Percentiles rank a stretch among this genome's conserved stretches.
These are phyloP conservation scores for Rhododendron griersonianum DNA, from an alignment of 148 eudicot genomes.

Conservation along the genomic window DNA sequence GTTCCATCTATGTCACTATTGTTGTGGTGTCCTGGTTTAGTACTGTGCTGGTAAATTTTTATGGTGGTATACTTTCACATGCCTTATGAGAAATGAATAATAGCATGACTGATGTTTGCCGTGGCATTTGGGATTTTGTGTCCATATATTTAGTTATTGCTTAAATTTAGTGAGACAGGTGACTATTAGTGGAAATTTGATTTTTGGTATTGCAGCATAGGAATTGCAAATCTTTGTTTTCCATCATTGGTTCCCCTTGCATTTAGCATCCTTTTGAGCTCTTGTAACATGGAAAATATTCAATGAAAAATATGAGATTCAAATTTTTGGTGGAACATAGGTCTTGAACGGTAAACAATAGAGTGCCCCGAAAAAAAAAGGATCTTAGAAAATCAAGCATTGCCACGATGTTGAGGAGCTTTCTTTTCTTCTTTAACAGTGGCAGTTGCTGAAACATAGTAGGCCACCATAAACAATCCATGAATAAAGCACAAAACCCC, in stretches of 20 bases:
- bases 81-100: not conserved
- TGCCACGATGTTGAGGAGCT: constrained; percentile 14
- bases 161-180: not conserved
- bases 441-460: constrained; percentile 45
- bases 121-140: not conserved
- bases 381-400: not conserved
- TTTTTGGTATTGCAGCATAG: not conserved
- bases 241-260: not conserved
- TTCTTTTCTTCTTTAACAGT: constrained; percentile 16
- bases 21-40: not conserved
- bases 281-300: not conserved
- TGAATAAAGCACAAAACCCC: constrained; percentile 61
- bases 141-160: not conserved
- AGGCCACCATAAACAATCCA: constrained; percentile 48
- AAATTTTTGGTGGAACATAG: not conserved
- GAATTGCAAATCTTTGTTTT: not conserved
- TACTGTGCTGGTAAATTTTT: not conserved
- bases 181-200: not conserved
- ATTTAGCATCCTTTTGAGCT: not conserved
- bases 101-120: not conserved
- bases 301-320: not conserved
- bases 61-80: not conserved
- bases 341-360: not conserved
- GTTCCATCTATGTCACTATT: not conserved
- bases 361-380: not conserved